Evolutionary conservation across 1,284 basidiomycete species (phyloP), one percentile per base, ranked within the genome.

Genomic region (Rhodotorula sp.): DNA sequence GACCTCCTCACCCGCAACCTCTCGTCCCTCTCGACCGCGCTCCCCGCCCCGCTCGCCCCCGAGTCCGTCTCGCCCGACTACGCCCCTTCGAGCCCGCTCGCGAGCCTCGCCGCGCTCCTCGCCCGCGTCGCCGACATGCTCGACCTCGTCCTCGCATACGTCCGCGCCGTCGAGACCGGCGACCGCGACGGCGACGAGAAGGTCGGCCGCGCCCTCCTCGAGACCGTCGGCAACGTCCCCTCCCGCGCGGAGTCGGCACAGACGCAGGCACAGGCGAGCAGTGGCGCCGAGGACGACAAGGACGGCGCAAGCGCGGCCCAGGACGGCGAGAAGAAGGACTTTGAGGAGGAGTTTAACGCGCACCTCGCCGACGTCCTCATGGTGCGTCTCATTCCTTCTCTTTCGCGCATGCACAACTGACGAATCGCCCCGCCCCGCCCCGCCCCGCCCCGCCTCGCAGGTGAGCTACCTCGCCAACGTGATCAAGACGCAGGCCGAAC

Each of bases 401-500:
- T 22, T 21, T n/a, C 12, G 92, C 44, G 29, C 58, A 4, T 13
- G 36, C 3, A 2, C 27, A 36, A n/a, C 60, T 25, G 48, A 37
- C 60, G 2, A n/a, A n/a, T n/a, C n/a, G n/a, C n/a, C n/a, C n/a
- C n/a, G n/a, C n/a, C n/a, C n/a, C n/a, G n/a, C n/a, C n/a, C n/a
- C n/a, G n/a, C n/a, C n/a, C n/a, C n/a, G n/a, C n/a, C n/a, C n/a
- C n/a, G n/a, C n/a, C n/a, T n/a, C 44, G 32, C 58, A 66, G 65
- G 65, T 67, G 53, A 61, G 59, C 41, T 67, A 67, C 84, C 86
- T 99, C 76, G 91, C 94, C 59, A 97, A 94, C 82, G 87, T 99
- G 76, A 91, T 98, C 66, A 88, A 94, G 77, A 90, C 92, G 72
- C 96, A 99, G 84, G 91, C 93, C 66, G 95, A 98, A 83, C 88